Conservation (phyloP, 805 yeast genomes). For the Kuraishia borneana region DNA sequence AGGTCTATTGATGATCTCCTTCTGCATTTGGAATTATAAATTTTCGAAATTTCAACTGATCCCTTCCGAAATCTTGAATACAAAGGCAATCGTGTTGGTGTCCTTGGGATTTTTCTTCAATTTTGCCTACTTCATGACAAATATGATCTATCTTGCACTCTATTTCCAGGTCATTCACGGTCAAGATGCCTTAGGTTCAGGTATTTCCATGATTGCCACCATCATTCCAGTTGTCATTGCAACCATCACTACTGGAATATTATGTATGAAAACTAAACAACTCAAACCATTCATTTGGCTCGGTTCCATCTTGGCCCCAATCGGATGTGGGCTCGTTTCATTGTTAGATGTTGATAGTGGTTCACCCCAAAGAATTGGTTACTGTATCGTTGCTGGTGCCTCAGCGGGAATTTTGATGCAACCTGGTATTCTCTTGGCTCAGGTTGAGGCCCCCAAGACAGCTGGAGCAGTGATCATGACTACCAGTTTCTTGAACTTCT, state of each 20-base stretch:
- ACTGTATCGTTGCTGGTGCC: constrained; percentile 33
- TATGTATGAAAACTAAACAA: constrained; percentile 23
- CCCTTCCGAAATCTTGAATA: constrained; percentile 26
- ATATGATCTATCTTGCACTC: constrained; percentile 31
- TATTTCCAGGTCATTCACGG: constrained; percentile 39
- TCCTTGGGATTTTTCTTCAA: constrained; percentile 4
- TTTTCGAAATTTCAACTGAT: constrained; percentile 34
- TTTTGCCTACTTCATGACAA: constrained; percentile 26
- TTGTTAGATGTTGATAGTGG: constrained; percentile 28
- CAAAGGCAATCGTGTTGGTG: constrained; percentile 20
- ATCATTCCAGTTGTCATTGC: constrained; percentile 28
- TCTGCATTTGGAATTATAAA: constrained; percentile 28
- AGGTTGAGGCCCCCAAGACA: constrained; percentile 37
- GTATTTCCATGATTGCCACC: constrained; percentile 33
- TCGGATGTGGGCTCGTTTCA: constrained; percentile 33
- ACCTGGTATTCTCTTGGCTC: constrained; percentile 30
- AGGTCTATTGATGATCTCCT: constrained; percentile 20
- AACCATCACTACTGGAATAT: constrained; percentile 27
- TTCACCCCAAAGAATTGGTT: constrained; percentile 26
- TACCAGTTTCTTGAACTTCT: constrained; percentile 31
- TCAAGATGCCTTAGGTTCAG: constrained; percentile 31
- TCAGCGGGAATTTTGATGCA: constrained; percentile 37
- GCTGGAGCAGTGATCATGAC: constrained; percentile 38
- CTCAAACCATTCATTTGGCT: constrained; percentile 29
- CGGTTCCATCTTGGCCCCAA: constrained; percentile 26